Conservation (phyloP, 306 rosid genomes). For the Ormosia semicastrata region DNA sequence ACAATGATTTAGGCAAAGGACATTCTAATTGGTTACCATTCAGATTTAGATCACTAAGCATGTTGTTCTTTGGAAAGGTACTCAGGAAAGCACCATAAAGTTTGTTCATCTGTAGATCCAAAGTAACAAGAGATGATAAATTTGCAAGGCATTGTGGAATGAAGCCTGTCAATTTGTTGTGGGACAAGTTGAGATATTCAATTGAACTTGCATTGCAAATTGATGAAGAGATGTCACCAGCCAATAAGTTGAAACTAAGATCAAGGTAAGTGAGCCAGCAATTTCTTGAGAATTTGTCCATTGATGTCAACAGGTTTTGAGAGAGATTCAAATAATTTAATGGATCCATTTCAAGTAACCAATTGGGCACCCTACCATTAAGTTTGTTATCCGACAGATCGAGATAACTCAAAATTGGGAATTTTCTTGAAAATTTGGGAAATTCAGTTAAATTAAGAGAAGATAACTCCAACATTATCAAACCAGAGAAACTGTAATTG, state of each 20-base stretch:
- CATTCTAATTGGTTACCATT: constrained; percentile 29
- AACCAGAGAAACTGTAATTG: not conserved
- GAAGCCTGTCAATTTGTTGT: not conserved
- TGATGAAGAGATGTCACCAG: not conserved
- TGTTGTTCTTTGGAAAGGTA: not conserved
- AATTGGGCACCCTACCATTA: not conserved
- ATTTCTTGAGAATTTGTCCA: not conserved
- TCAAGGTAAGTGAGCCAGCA: not conserved
- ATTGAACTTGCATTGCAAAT: not conserved
- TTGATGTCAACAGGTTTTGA: constrained; percentile 9
- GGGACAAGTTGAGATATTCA: not conserved
- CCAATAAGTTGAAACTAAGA: not conserved
- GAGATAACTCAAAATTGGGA: not conserved
- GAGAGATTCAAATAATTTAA: not conserved
- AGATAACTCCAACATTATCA: not conserved
- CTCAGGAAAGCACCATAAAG: constrained; percentile 14
- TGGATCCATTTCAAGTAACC: not conserved
- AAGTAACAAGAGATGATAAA: not conserved
- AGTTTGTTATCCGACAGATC: constrained; percentile 28
- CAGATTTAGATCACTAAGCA: not conserved
- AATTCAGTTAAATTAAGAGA: not conserved
- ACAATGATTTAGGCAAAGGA: constrained; percentile 12
- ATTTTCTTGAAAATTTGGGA: not conserved
- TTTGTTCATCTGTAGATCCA: constrained; percentile 22
- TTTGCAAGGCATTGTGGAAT: constrained; percentile 25